Evolutionary conservation across 2,329 filamentous ascomycete species (phyloP).

Genomic region (Dryadomyces sulphureus): DNA sequence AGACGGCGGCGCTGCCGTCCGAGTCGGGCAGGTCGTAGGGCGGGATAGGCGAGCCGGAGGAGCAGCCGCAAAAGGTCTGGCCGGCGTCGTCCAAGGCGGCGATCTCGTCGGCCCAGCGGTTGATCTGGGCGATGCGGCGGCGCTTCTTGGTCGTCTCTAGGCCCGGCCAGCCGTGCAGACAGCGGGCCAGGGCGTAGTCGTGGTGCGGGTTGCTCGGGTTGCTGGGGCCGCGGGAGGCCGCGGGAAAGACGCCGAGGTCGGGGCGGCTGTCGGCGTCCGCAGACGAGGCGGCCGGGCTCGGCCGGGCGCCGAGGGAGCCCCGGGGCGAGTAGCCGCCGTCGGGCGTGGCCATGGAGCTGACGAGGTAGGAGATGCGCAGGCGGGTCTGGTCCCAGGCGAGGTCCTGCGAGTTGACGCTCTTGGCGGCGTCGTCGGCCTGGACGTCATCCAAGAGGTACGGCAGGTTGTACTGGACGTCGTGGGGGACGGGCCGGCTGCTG

Average conservation of each 20-base stretch:
- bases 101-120: conserved; percentile 36
- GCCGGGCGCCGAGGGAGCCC: background rate
- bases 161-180: conserved; percentile 8
- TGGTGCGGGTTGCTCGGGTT: no score
- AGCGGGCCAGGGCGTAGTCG: background rate
- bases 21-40: background rate
- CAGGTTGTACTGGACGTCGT: no score
- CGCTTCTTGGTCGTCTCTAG: conserved; percentile 7
- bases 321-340: background rate
- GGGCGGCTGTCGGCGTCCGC: no score
- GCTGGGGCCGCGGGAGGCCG: background rate
- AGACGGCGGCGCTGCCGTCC: background rate
- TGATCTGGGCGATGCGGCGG: conserved; percentile 22
- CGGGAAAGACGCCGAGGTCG: background rate
- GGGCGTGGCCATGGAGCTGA: conserved; percentile 10
- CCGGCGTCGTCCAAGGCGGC: conserved; percentile 14
- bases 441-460: background rate
- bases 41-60: conserved; percentile 5
- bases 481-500: background rate
- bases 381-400: conserved; percentile 16
- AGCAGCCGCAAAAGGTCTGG: conserved; percentile 18
- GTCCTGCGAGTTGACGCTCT: conserved; percentile 9
- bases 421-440: background rate
- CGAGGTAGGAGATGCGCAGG: conserved; percentile 12
- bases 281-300: background rate